phyloP scores from a whole-genome alignment of 202 grass and related monocot species.

The Setaria viridis region DNA sequence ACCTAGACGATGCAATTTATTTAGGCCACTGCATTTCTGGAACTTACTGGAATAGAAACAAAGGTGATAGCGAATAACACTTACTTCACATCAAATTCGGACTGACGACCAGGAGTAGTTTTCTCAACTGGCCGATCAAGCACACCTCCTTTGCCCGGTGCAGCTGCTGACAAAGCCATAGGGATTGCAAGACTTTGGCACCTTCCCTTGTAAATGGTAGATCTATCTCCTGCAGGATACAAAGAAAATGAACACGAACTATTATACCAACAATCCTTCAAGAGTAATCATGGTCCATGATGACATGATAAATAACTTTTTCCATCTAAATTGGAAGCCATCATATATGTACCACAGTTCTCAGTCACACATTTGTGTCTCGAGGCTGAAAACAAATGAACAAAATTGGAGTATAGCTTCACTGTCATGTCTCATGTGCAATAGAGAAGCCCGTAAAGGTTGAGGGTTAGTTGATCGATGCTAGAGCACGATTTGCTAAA shows the following conservation, averaged over 20 bases:
- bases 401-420: background rate
- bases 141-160: constrained; percentile 87
- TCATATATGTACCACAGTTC: constrained; percentile 28
- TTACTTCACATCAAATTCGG: constrained; percentile 91
- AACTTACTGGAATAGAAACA: constrained; percentile 18
- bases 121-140: constrained; percentile 93
- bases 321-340: constrained; percentile 26
- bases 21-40: background rate
- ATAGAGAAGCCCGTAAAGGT: background rate
- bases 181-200: constrained; percentile 50
- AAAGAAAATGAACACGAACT: constrained; percentile 16
- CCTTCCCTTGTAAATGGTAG: constrained; percentile 55
- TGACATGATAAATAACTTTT: constrained; percentile 3
- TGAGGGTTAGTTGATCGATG: background rate
- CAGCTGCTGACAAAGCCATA: constrained; percentile 65
- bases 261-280: constrained; percentile 13
- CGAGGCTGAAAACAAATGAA: constrained; percentile 13
- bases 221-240: constrained; percentile 65
- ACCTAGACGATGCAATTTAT: background rate
- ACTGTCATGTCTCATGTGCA: background rate
- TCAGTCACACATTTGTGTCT: background rate
- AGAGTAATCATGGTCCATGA: background rate
- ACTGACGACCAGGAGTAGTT: constrained; percentile 84
- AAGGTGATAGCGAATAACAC: background rate
- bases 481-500: constrained; percentile 4